Evolutionary conservation across 208 protist genomes (phyloP).

Genomic region (Trypanosoma melophagium): DNA sequence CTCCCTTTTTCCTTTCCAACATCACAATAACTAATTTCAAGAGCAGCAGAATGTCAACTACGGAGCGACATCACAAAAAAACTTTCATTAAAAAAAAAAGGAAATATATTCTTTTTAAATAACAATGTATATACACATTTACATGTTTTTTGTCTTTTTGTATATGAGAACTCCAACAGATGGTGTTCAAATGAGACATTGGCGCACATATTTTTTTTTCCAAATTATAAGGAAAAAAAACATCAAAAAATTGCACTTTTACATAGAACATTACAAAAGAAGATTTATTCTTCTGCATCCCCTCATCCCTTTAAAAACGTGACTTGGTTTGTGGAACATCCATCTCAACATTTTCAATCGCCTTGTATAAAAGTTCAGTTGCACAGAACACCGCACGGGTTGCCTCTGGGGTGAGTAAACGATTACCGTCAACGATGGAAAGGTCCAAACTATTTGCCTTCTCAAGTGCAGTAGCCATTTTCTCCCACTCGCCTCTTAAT

Average conservation of each 20-base stretch:
- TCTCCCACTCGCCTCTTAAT: slow-evolving; percentile 63
- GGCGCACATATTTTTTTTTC: no score
- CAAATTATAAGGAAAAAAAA: slow-evolving; percentile 7
- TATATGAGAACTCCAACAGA: no score
- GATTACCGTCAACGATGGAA: slow-evolving; percentile 28
- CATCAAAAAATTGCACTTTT: not conserved
- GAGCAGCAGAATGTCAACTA: no score
- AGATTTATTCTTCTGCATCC: slow-evolving; percentile 4
- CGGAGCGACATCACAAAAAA: no score
- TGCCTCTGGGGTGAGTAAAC: slow-evolving; percentile 31
- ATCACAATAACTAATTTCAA: no score
- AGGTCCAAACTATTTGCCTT: slow-evolving; percentile 26
- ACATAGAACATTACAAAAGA: not conserved
- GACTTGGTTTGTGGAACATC: slow-evolving; percentile 31
- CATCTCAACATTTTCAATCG: slow-evolving; percentile 58
- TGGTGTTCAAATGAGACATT: no score
- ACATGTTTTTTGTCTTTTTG: no score
- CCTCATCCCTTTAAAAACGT: not conserved
- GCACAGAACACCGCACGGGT: slow-evolving; percentile 52
- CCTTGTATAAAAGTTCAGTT: slow-evolving; percentile 34
- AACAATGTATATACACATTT: no score
- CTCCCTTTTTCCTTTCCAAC: no score
- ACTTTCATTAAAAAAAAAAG: no score
- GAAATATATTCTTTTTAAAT: no score
- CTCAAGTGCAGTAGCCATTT: slow-evolving; percentile 49